Base-by-base conservation (phyloP, 352 stramenopile genomes). In the Phytophthora foliorum region DNA sequence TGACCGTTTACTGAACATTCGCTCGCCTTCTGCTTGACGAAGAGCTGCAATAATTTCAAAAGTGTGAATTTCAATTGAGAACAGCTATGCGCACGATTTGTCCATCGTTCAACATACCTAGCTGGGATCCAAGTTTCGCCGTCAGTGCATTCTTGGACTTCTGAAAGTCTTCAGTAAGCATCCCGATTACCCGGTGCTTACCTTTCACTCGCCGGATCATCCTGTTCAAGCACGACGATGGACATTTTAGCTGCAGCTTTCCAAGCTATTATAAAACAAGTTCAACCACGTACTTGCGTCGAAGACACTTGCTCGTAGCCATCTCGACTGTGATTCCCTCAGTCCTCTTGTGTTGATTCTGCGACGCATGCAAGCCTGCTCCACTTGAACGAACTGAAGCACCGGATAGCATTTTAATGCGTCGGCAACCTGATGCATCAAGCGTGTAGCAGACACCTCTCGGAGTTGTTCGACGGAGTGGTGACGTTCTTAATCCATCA, bases 371-470 rank as follows among this genome's bases (percentile, higher is more conserved):
- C 10, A n/a, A 24, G 13, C 19, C 32, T 21, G 36, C 17, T 60
- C n/a, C 59, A 14, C 13, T 72, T 45, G 29, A 21, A 39, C 25
- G 63, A 46, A 39, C 22, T 55, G 54, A 17, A 49, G 27, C 39
- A 16, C 67, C 74, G 2, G 82, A 86, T 46, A 90, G 74, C 78
- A 92, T 91, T 48, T 94, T 94, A 67, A 91, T 90, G 16, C 75
- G 70, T 1, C 87, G 81, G 17, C 82, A 91, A 2, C 87, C 87
- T 44, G 77, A 77, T 0, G 72, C 57, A 39, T 92, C 81, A 6
- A 92, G 53, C 22, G 83, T 93, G 51, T 94, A 94, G 70, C 87
- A 94, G 6, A 94, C 84, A 1, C 87, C 87, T 24, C 62, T 42
- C 6, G 69, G 69, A 34, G 69, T 74, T 32, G 44, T 31, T 41